Evolutionary conservation across 768 basidiomycete species (phyloP).

Genomic region (Erythrobasidium yunnanense): DNA sequence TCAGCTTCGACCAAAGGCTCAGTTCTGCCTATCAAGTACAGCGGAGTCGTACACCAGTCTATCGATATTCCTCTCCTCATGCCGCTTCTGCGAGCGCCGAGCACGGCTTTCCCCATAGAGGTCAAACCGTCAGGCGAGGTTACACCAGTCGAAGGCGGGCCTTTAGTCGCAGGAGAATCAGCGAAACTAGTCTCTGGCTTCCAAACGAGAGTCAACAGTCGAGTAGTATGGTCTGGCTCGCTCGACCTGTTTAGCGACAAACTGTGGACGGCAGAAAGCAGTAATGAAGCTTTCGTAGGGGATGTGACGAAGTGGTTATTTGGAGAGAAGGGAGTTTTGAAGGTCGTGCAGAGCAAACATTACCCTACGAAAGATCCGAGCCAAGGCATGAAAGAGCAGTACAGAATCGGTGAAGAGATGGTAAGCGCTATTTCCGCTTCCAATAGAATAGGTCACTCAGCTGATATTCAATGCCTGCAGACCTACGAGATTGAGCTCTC

Average conservation of each 20-base stretch:
- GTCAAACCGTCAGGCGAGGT: slow-evolving; percentile 66
- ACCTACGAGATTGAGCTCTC: slow-evolving; percentile 65
- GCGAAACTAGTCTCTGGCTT: slow-evolving; percentile 75
- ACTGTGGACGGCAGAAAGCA: slow-evolving; percentile 49
- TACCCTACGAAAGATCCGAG: slow-evolving; percentile 49
- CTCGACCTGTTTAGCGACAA: slow-evolving; percentile 68
- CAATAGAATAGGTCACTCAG: too few relatives aligned
- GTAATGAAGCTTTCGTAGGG: slow-evolving; percentile 61
- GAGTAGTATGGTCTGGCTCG: slow-evolving; percentile 72
- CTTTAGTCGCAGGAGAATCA: slow-evolving; percentile 64
- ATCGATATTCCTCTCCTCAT: slow-evolving; percentile 54
- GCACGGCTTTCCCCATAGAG: slow-evolving; percentile 40
- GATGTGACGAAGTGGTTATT: slow-evolving; percentile 83
- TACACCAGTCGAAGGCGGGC: slow-evolving; percentile 48
- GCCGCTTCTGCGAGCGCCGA: slow-evolving; percentile 66
- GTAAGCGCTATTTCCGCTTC: slow-evolving; percentile 47
- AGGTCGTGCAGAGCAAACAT: slow-evolving; percentile 53
- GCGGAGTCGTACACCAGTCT: slow-evolving; percentile 33
- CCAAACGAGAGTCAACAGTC: slow-evolving; percentile 66
- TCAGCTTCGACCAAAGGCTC: slow-evolving; percentile 22
- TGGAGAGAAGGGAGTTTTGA: slow-evolving; percentile 69
- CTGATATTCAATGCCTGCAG: too few relatives aligned
- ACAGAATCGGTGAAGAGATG: slow-evolving; percentile 76
- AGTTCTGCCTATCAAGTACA: slow-evolving; percentile 25
- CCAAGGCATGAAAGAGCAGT: slow-evolving; percentile 56